A percentile compares a stretch with the other conserved stretches of the same genome.
Conservation (phyloP, 805 yeast species). For the Yarrowia sp. region DNA sequence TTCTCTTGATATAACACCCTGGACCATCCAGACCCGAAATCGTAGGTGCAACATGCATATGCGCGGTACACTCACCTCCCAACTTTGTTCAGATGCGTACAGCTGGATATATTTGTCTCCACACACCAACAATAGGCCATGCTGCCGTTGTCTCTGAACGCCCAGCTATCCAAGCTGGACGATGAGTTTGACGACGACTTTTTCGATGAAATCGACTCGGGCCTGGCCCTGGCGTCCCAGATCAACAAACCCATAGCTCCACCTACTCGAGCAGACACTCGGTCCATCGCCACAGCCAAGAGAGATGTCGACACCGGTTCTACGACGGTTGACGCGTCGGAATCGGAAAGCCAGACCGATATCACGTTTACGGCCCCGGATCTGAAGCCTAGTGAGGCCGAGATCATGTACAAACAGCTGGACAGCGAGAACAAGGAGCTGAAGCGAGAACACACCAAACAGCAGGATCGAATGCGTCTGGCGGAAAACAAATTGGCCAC, state of each 20-base stretch:
- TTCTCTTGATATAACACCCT: too few relatives aligned
- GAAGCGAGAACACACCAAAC: neutral
- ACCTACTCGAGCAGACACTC: neutral
- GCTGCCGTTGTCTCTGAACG: conserved; percentile 12
- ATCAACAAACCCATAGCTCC: neutral
- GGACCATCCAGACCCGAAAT: too few relatives aligned
- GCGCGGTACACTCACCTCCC: neutral
- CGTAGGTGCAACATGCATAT: neutral
- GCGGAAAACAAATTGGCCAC: conserved; percentile 6
- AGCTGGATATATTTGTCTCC: neutral
- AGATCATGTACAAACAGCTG: neutral
- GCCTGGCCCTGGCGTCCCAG: neutral
- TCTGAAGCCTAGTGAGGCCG: neutral
- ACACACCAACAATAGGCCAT: neutral
- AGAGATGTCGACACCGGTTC: neutral
- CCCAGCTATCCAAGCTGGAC: conserved; percentile 22
- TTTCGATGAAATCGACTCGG: conserved; percentile 9
- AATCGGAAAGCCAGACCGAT: neutral
- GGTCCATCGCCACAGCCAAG: neutral
- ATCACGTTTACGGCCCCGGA: too few relatives aligned
- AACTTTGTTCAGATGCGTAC: neutral
- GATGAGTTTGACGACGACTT: conserved; percentile 15
- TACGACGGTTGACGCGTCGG: neutral
- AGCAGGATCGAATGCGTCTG: conserved; percentile 1
- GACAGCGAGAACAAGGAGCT: neutral